phyloP scores from a whole-genome alignment of 202 grass and related monocot species.

The Panicum virgatum region DNA sequence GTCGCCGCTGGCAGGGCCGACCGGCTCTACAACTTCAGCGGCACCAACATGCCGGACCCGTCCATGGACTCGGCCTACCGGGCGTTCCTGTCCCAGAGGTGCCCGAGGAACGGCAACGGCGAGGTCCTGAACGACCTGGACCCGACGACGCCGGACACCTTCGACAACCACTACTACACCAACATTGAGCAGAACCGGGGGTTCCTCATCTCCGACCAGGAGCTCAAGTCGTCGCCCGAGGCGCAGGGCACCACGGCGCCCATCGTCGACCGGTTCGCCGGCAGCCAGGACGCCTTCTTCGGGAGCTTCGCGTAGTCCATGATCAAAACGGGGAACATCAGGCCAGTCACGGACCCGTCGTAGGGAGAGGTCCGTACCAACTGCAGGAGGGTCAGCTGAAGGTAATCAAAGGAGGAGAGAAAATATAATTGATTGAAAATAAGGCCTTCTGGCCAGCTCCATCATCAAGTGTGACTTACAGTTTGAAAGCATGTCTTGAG shows the following conservation, averaged over 20 bases:
- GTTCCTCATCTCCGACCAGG: slow-evolving; percentile 70
- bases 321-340: slow-evolving; percentile 73
- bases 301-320: slow-evolving; percentile 44
- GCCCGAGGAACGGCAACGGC: slow-evolving; percentile 31
- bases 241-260: slow-evolving; percentile 36
- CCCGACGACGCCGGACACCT: slow-evolving; percentile 41
- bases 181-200: slow-evolving; percentile 54
- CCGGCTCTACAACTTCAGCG: slow-evolving; percentile 61
- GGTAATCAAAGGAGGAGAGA: background rate
- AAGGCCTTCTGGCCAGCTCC: background rate
- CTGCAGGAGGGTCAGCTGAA: slow-evolving; percentile 41
- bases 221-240: slow-evolving; percentile 44
- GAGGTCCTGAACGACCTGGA: slow-evolving; percentile 52
- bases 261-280: slow-evolving; percentile 33
- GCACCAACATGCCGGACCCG: slow-evolving; percentile 43
- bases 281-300: slow-evolving; percentile 61
- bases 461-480: background rate
- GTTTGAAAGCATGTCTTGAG: too few species aligned
- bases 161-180: slow-evolving; percentile 72
- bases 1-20: background rate
- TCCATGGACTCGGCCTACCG: slow-evolving; percentile 32
- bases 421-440: background rate
- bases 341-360: slow-evolving; percentile 30
- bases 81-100: slow-evolving; percentile 36
- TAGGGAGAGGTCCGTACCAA: slow-evolving; percentile 42